Evolutionary conservation across 257 asterid species (phyloP).

Genomic region (Datura wrightii): DNA sequence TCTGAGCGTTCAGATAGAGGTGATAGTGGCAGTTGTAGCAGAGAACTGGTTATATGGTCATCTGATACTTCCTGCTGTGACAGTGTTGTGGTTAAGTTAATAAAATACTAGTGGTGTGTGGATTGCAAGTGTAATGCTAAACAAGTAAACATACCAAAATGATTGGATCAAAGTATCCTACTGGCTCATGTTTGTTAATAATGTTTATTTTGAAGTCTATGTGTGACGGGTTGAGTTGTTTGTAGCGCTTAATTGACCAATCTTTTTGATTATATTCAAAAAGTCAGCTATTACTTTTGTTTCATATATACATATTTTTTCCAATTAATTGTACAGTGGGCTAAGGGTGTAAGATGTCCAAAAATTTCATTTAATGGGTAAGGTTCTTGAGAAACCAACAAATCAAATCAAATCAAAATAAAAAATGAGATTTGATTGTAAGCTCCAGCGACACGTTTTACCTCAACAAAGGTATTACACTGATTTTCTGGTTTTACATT

Average conservation of each 20-base stretch:
- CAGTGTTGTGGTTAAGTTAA: slow-evolving; percentile 11
- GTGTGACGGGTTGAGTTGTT: too few relatives aligned
- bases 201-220: background rate
- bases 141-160: background rate
- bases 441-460: background rate
- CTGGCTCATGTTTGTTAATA: background rate
- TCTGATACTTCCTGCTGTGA: slow-evolving; percentile 25
- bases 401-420: background rate
- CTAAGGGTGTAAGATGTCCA: background rate
- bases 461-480: too few relatives aligned
- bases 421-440: background rate
- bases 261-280: background rate
- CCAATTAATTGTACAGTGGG: slow-evolving; percentile 1
- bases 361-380: background rate
- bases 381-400: slow-evolving; percentile 1
- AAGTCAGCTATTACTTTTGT: background rate
- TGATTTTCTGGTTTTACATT: too few relatives aligned
- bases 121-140: slow-evolving; percentile 21
- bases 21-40: slow-evolving; percentile 21
- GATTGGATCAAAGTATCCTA: slow-evolving; percentile 18
- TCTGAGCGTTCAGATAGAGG: slow-evolving; percentile 30
- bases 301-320: background rate
- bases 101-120: slow-evolving; percentile 11
- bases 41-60: slow-evolving; percentile 24
- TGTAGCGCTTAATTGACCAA: background rate